Evolutionary conservation across 192 early-diverging fungal genomes (phyloP).

Genomic region (Entrophospora sp.): DNA sequence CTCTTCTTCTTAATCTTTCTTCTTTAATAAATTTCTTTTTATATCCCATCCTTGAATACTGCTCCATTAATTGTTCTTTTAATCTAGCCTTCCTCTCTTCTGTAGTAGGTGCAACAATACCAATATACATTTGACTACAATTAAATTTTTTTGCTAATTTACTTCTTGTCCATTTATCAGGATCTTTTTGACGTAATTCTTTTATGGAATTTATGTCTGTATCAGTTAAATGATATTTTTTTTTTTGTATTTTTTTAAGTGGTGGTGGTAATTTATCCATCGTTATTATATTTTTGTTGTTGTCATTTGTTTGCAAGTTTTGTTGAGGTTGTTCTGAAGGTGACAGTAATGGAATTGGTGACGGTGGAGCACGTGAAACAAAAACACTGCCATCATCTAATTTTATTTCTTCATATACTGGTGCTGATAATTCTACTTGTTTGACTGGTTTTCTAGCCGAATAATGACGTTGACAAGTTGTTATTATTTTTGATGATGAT

Average conservation of each 20-base stretch:
- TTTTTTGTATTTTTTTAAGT: not conserved
- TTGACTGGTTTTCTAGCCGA: constrained; percentile 1
- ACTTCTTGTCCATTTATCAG: constrained; percentile 27
- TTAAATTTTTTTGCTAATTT: constrained; percentile 29
- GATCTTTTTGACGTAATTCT: constrained; percentile 27
- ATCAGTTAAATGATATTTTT: constrained; percentile 13
- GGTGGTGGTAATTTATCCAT: constrained; percentile 10
- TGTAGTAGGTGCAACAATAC: constrained; percentile 23
- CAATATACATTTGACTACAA: constrained; percentile 32
- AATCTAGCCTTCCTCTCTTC: not conserved
- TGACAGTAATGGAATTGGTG: too few relatives aligned
- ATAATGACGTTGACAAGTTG: not conserved
- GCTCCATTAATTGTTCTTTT: not conserved
- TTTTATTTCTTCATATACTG: not conserved
- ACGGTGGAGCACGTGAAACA: not conserved
- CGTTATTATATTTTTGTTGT: not conserved
- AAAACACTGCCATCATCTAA: constrained; percentile 14
- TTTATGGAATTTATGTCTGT: constrained; percentile 25
- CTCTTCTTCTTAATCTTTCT: not conserved
- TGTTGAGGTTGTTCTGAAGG: too few relatives aligned
- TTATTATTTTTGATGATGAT: not conserved
- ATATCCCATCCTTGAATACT: not conserved
- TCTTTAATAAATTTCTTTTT: constrained; percentile 5
- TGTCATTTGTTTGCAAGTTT: too few relatives aligned
- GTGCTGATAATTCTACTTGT: not conserved